Evolutionary conservation across 106 monocot genomes (phyloP).

Genomic region (Narthecium ossifragum): DNA sequence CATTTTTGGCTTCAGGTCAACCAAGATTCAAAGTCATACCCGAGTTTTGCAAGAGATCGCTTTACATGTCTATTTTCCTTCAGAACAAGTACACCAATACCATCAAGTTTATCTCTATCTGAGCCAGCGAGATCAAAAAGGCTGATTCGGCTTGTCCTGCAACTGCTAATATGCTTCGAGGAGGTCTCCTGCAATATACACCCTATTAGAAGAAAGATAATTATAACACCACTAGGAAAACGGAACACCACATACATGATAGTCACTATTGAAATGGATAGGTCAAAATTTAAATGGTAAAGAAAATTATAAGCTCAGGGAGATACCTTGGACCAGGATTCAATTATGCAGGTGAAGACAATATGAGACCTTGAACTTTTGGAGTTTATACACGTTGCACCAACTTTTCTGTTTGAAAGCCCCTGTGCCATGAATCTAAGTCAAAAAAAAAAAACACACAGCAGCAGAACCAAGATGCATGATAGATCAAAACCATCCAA

Average conservation of each 20-base stretch:
- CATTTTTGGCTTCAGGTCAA: no score
- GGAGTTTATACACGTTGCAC: conserved; percentile 78
- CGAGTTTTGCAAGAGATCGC: conserved; percentile 70
- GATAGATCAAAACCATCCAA: not conserved
- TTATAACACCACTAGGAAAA: not conserved
- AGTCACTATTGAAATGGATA: not conserved
- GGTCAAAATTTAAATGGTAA: no score
- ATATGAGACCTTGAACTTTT: conserved; percentile 95
- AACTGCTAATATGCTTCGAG: conserved; percentile 63
- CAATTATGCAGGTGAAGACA: conserved; percentile 73
- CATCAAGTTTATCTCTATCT: conserved; percentile 49
- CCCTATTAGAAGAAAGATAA: not conserved
- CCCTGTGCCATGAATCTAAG: conserved; percentile 44
- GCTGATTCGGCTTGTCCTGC: conserved; percentile 74
- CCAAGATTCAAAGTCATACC: conserved; percentile 40
- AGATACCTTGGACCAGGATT: conserved; percentile 94
- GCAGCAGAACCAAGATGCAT: not conserved
- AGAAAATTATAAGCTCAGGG: not conserved
- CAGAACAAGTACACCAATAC: conserved; percentile 26
- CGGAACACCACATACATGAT: not conserved
- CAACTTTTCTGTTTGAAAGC: conserved; percentile 90
- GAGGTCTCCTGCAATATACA: conserved; percentile 37
- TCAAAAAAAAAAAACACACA: not conserved
- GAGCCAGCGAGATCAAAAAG: conserved; percentile 93
- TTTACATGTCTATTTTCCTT: conserved; percentile 63